A percentile compares a stretch with the other conserved stretches of the same genome.
phyloP scores from a whole-genome alignment of 768 basidiomycete species.

The Suillus brevipes region DNA sequence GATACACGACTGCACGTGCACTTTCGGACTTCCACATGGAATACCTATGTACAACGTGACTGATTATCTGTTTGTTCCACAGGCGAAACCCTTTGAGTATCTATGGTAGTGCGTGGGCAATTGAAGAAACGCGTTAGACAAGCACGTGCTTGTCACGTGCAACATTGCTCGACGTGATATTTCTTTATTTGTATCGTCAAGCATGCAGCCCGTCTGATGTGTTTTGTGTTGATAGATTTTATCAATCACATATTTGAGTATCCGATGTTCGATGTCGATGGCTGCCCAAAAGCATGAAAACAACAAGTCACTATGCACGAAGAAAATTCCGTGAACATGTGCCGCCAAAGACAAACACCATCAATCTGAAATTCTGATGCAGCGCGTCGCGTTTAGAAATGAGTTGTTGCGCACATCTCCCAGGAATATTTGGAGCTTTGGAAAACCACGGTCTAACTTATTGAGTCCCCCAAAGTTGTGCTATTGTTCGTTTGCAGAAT shows the following conservation, averaged over 20 bases:
- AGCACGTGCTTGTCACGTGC: not conserved
- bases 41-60: not conserved
- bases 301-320: not conserved
- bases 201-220: not conserved
- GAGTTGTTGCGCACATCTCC: not conserved
- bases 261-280: not conserved
- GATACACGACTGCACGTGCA: not conserved
- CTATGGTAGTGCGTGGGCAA: not conserved
- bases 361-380: not conserved
- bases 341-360: not conserved
- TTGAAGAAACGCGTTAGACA: not conserved
- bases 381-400: not conserved
- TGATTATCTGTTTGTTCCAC: not conserved
- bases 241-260: not conserved
- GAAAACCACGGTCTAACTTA: not conserved
- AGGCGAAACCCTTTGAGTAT: constrained; percentile 3
- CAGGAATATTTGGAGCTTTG: not conserved
- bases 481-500: not conserved
- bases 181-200: not conserved
- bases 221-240: constrained; percentile 35
- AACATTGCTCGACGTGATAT: not conserved
- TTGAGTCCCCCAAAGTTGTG: too few relatives aligned
- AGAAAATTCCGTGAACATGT: not conserved
- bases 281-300: not conserved
- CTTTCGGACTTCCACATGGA: not conserved